A percentile compares a stretch with the other conserved stretches of the same genome.
These are phyloP conservation scores for Fusarium mundagurra DNA, from an alignment of 2,329 filamentous ascomycete genomes.

Conservation along the genomic window DNA sequence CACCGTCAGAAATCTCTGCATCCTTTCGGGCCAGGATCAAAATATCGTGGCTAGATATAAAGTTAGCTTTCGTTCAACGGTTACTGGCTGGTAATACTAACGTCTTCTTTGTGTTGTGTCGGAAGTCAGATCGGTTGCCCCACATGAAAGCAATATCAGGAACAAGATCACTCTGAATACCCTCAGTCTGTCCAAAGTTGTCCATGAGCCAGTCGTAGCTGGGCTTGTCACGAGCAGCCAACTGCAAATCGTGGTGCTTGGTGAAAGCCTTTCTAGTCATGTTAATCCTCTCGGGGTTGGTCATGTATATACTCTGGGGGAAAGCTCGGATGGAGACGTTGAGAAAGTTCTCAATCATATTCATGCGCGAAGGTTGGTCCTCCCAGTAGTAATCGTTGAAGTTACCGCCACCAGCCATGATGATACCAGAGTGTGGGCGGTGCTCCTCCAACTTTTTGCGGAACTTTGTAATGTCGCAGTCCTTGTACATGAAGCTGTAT, in stretches of 20 bases:
- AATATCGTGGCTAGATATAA: constrained; percentile 33
- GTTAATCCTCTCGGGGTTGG: constrained; percentile 35
- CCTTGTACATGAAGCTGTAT: constrained; percentile 39
- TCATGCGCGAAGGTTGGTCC: constrained; percentile 44
- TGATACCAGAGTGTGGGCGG: constrained; percentile 42
- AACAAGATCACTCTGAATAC: constrained; percentile 39
- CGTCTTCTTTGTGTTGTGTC: constrained; percentile 42
- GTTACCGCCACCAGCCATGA: constrained; percentile 43
- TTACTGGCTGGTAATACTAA: constrained; percentile 14
- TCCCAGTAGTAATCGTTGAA: constrained; percentile 45
- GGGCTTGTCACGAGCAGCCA: constrained; percentile 41
- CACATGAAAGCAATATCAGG: constrained; percentile 44
- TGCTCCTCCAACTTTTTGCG: constrained; percentile 36
- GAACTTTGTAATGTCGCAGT: constrained; percentile 39
- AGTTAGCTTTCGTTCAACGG: constrained; percentile 12
- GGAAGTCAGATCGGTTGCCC: constrained; percentile 41
- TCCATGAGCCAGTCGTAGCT: constrained; percentile 43
- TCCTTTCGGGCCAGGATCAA: constrained; percentile 43
- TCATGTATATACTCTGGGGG: constrained; percentile 42
- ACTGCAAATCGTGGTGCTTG: constrained; percentile 38
- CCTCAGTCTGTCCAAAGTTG: constrained; percentile 28
- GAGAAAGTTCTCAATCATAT: constrained; percentile 41
- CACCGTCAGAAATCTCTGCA: constrained; percentile 36
- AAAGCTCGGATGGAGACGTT: constrained; percentile 40
- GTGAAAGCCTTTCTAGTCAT: constrained; percentile 31